Percentiles rank a stretch among this genome's conserved stretches.
These are phyloP conservation scores for Stemphylium vesicarium DNA, from an alignment of 2,329 filamentous ascomycete species.

Conservation along the genomic window DNA sequence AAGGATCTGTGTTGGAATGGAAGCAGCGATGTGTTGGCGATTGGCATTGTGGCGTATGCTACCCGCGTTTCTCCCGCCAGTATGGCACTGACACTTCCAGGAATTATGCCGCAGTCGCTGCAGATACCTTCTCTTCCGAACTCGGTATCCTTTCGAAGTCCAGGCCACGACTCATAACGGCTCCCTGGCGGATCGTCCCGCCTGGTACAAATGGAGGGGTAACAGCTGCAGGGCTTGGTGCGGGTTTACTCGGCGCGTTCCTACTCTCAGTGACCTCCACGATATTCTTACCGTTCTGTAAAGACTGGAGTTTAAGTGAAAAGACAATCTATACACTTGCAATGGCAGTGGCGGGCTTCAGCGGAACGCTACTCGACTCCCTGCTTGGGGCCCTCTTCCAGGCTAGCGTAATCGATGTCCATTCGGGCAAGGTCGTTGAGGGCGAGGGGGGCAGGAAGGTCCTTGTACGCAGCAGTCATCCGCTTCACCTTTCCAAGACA, in stretches of 20 bases:
- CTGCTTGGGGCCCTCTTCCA: conserved; percentile 85
- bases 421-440: conserved; percentile 87
- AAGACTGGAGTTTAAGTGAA: conserved; percentile 35
- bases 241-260: conserved; percentile 76
- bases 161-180: conserved; percentile 84
- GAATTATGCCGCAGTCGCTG: conserved; percentile 89
- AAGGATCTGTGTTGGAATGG: conserved; percentile 49
- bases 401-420: conserved; percentile 81
- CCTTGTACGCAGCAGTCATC: conserved; percentile 43
- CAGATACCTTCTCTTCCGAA: conserved; percentile 95
- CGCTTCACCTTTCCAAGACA: conserved; percentile 38
- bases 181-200: conserved; percentile 78
- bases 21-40: conserved; percentile 50
- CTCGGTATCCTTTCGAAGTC: conserved; percentile 84
- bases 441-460: conserved; percentile 75
- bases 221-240: conserved; percentile 73
- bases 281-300: conserved; percentile 73
- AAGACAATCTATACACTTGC: conserved; percentile 54
- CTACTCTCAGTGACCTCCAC: conserved; percentile 71
- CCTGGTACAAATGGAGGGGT: conserved; percentile 94
- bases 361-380: conserved; percentile 87
- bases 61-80: not conserved
- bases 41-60: conserved; percentile 56
- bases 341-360: conserved; percentile 73
- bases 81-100: conserved; percentile 54